Conservation (phyloP, 2,329 filamentous ascomycete species). For the Penicillium verrucosum region DNA sequence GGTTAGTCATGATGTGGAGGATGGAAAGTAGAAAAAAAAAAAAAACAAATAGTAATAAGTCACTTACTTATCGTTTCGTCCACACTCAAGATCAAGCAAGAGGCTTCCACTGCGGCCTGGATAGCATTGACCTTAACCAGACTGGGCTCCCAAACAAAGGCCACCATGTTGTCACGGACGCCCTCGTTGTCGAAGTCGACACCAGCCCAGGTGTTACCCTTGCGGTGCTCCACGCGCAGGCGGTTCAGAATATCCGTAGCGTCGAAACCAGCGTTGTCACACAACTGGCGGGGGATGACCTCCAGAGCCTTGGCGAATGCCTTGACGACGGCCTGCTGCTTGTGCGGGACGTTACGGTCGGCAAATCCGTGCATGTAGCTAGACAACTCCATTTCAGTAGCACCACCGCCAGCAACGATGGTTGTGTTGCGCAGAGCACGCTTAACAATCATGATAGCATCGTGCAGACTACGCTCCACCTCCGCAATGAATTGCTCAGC, state of each 20-base stretch:
- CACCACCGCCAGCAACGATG: conserved; percentile 93
- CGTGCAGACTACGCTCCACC: conserved; percentile 94
- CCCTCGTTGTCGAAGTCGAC: conserved; percentile 94
- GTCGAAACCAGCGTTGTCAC: conserved; percentile 98
- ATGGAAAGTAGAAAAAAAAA: neutral
- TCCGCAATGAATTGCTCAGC: conserved; percentile 99
- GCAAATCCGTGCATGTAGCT: conserved; percentile 90
- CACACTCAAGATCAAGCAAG: conserved; percentile 90
- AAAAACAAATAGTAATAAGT: neutral
- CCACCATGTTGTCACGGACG: conserved; percentile 88
- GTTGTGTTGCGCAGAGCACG: conserved; percentile 90
- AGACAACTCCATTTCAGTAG: conserved; percentile 93
- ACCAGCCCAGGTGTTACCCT: conserved; percentile 88
- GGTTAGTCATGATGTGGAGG: conserved; percentile 16
- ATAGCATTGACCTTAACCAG: conserved; percentile 97
- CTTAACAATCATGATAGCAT: conserved; percentile 99
- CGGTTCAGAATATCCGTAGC: conserved; percentile 97
- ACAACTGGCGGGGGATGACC: conserved; percentile 92
- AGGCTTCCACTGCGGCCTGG: conserved; percentile 91
- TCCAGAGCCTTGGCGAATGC: conserved; percentile 96
- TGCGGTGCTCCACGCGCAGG: conserved; percentile 91
- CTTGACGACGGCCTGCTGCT: conserved; percentile 97
- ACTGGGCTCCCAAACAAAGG: conserved; percentile 95
- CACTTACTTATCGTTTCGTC: conserved; percentile 88
- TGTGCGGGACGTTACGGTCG: conserved; percentile 86